These are phyloP conservation scores for Elsinoe necatrix DNA, from an alignment of 2,329 filamentous ascomycete species.

Conservation along the genomic window DNA sequence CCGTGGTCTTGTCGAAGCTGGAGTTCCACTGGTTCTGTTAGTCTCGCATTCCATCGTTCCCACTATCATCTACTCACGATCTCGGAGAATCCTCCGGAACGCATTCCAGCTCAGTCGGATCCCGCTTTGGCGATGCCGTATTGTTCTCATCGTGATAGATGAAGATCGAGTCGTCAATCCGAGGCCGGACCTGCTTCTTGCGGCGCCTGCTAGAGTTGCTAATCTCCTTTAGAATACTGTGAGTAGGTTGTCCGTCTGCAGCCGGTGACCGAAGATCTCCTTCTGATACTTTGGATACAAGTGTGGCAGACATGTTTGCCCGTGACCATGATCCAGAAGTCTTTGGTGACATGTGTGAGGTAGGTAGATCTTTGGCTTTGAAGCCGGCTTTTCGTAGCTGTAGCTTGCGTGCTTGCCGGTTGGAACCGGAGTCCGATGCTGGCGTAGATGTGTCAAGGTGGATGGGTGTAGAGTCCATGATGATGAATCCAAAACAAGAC, in stretches of 20 bases:
- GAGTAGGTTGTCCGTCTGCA: conserved; percentile 13
- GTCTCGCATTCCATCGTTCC: conserved; percentile 19
- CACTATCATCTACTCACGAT: conserved; percentile 17
- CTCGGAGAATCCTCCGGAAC: conserved; percentile 13
- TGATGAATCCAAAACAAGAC: not conserved
- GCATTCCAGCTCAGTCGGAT: conserved; percentile 14
- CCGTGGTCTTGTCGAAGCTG: conserved; percentile 14
- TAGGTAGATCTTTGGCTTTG: conserved; percentile 24
- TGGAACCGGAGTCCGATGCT: not conserved
- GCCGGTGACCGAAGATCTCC: conserved; percentile 22
- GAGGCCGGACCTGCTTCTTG: conserved; percentile 20
- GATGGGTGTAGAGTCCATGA: conserved; percentile 12
- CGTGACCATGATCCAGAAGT: conserved; percentile 22
- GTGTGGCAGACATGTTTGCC: conserved; percentile 19
- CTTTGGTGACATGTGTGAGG: conserved; percentile 28
- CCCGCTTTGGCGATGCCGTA: conserved; percentile 4
- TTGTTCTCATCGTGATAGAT: conserved; percentile 27
- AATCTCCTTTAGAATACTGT: conserved; percentile 19
- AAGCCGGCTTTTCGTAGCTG: conserved; percentile 31
- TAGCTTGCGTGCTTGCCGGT: conserved; percentile 21
- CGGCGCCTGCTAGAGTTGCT: conserved; percentile 19
- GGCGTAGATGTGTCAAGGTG: not conserved
- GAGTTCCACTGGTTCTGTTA: conserved; percentile 16
- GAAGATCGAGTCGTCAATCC: conserved; percentile 16
- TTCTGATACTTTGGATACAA: conserved; percentile 12